Conservation (phyloP, 2,329 filamentous ascomycete species). For the Phyllosticta citriasiana region DNA sequence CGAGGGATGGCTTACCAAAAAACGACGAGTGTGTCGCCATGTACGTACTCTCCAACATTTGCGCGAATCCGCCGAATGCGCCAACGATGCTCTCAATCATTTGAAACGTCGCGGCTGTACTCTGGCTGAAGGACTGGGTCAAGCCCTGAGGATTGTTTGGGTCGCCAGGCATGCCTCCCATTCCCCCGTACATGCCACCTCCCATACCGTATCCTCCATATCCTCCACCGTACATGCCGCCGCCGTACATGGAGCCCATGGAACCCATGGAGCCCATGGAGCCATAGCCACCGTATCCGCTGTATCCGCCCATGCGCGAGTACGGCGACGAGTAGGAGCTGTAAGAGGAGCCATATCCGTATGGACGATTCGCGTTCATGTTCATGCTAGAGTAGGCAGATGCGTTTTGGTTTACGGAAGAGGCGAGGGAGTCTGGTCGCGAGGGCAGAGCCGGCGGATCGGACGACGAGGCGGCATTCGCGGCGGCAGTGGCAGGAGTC, state of each 20-base stretch:
- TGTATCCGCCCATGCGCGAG: slow-evolving; percentile 39
- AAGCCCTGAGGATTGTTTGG: slow-evolving; percentile 87
- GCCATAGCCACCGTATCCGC: slow-evolving; percentile 29
- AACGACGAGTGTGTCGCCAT: slow-evolving; percentile 99
- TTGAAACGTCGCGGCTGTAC: slow-evolving; percentile 93
- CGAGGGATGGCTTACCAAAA: slow-evolving; percentile 60
- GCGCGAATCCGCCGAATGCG: slow-evolving; percentile 92
- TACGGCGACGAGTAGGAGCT: slow-evolving; percentile 47
- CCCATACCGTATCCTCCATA: slow-evolving; percentile 29
- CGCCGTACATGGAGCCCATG: slow-evolving; percentile 34
- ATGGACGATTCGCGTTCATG: slow-evolving; percentile 39
- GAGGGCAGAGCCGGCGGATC: slow-evolving; percentile 64
- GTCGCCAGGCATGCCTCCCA: slow-evolving; percentile 37
- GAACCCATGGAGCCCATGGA: slow-evolving; percentile 32
- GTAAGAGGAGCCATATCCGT: slow-evolving; percentile 40
- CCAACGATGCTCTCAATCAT: slow-evolving; percentile 96
- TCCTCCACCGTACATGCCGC: slow-evolving; percentile 30
- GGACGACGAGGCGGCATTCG: slow-evolving; percentile 29
- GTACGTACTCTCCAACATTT: slow-evolving; percentile 99
- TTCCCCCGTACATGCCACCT: slow-evolving; percentile 28
- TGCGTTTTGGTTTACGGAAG: slow-evolving; percentile 79
- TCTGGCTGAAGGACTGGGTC: slow-evolving; percentile 90
- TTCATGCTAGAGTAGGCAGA: slow-evolving; percentile 65
- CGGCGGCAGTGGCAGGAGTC: slow-evolving; percentile 32
- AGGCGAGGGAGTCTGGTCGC: slow-evolving; percentile 65